A percentile compares a stretch with the other conserved stretches of the same genome.
Evolutionary conservation across 768 basidiomycete species (phyloP).

Genomic region (Pleurotus tuoliensis): DNA sequence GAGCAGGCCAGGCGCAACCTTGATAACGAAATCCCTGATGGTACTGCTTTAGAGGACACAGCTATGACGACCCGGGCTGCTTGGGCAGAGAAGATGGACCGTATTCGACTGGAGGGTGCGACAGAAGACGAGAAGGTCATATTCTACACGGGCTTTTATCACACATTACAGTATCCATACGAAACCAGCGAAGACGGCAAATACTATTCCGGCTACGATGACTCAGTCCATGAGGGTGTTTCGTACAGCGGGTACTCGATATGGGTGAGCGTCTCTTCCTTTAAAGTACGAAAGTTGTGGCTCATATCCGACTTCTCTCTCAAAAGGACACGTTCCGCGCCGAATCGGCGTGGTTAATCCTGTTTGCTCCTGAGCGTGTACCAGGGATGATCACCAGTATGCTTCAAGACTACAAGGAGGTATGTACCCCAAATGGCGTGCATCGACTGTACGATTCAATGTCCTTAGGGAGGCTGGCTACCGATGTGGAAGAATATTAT

Average conservation of each 20-base stretch:
- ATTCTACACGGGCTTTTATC: slow-evolving; percentile 63
- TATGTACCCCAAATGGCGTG: slow-evolving; percentile 19
- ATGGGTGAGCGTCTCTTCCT: slow-evolving; percentile 43
- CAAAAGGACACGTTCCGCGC: slow-evolving; percentile 72
- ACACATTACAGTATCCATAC: slow-evolving; percentile 72
- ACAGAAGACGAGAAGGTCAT: slow-evolving; percentile 40
- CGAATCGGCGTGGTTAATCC: slow-evolving; percentile 71
- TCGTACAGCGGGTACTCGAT: slow-evolving; percentile 80
- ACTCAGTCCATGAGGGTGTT: slow-evolving; percentile 55
- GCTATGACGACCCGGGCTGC: slow-evolving; percentile 40
- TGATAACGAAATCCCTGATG: slow-evolving; percentile 45
- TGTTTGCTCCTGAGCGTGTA: slow-evolving; percentile 70
- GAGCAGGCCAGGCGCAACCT: slow-evolving; percentile 58
- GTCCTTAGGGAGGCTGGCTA: slow-evolving; percentile 63
- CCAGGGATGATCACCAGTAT: slow-evolving; percentile 73
- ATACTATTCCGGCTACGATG: slow-evolving; percentile 79
- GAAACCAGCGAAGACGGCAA: slow-evolving; percentile 62
- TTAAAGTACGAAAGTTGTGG: neutral
- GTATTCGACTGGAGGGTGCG: slow-evolving; percentile 47
- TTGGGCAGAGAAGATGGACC: slow-evolving; percentile 58
- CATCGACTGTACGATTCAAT: neutral
- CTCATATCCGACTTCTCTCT: neutral
- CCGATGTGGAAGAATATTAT: slow-evolving; percentile 90
- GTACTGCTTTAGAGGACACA: slow-evolving; percentile 46
- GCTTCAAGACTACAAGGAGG: slow-evolving; percentile 73